A percentile compares a stretch with the other conserved stretches of the same genome.
Conservation (phyloP, 2,329 filamentous ascomycete genomes). For the Monosporascus cannonballus region DNA sequence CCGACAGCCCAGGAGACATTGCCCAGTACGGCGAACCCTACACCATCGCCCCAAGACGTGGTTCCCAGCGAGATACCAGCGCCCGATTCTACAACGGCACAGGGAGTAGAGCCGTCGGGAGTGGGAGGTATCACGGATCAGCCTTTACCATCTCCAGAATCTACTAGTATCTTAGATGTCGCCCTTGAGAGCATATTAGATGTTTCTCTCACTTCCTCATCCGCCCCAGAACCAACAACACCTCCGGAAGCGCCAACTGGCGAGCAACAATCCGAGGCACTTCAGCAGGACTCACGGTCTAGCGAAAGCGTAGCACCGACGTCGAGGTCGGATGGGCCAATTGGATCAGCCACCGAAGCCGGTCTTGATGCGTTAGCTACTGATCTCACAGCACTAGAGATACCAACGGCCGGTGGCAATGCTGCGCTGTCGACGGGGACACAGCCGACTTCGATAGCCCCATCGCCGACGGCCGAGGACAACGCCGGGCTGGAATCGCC, state of each 20-base stretch:
- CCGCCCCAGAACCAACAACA: neutral
- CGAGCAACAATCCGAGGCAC: constrained; percentile 6
- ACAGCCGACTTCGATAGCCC: neutral
- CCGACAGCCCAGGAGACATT: constrained; percentile 15
- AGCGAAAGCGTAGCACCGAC: constrained; percentile 8
- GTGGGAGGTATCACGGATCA: neutral
- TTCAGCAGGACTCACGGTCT: constrained; percentile 6
- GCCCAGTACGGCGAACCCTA: constrained; percentile 32
- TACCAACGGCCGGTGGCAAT: neutral
- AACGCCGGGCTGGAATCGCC: neutral
- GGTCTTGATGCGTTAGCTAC: neutral
- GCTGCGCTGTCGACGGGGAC: neutral
- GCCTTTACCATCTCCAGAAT: neutral
- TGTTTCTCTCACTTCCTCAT: neutral
- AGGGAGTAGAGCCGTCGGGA: constrained; percentile 10
- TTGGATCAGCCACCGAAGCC: neutral
- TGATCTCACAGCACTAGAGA: neutral
- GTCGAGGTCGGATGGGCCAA: constrained; percentile 4
- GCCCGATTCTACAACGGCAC: constrained; percentile 8
- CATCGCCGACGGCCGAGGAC: neutral
- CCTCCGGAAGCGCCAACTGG: constrained; percentile 3
- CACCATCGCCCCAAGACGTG: constrained; percentile 18
- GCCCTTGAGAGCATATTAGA: neutral
- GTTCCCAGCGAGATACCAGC: constrained; percentile 11
- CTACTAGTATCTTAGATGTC: neutral